Conservation (phyloP, 768 basidiomycete species). For the Mycena capillaripes region DNA sequence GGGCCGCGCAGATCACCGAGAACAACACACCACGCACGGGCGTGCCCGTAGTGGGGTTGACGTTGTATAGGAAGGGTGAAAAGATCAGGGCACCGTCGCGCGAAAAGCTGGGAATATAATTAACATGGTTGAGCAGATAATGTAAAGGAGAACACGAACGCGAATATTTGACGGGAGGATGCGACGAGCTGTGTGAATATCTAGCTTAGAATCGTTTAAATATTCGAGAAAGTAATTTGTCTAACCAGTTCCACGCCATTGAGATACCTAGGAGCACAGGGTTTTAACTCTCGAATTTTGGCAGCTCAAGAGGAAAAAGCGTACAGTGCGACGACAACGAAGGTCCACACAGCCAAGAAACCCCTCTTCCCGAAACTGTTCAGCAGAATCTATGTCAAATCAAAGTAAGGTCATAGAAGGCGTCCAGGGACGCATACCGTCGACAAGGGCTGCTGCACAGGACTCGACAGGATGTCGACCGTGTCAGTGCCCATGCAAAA, state of each 20-base stretch:
- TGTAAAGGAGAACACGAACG: neutral
- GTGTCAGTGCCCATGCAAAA: constrained; percentile 72
- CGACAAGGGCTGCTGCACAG: constrained; percentile 56
- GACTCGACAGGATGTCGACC: constrained; percentile 43
- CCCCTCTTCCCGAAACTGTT: constrained; percentile 63
- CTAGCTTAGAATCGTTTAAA: too few species aligned
- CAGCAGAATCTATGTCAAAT: constrained; percentile 52
- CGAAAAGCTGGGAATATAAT: neutral
- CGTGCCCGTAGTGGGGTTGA: neutral
- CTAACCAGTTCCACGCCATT: neutral
- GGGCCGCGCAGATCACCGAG: neutral
- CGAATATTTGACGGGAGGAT: constrained; percentile 28
- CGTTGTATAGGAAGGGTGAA: neutral
- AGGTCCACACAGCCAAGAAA: constrained; percentile 66
- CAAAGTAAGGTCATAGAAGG: neutral
- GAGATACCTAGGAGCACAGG: neutral
- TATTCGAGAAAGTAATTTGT: too few species aligned
- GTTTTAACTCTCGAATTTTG: neutral
- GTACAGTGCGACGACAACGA: constrained; percentile 65
- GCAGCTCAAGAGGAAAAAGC: constrained; percentile 8
- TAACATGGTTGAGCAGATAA: neutral
- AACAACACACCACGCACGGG: constrained; percentile 3
- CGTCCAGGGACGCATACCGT: constrained; percentile 36
- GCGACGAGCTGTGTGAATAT: constrained; percentile 3
- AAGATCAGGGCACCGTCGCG: constrained; percentile 6